Evolutionary conservation across 1,284 basidiomycete genomes (phyloP), one percentile per base, ranked within the genome.

Genomic region (Gymnopus androsaceus): DNA sequence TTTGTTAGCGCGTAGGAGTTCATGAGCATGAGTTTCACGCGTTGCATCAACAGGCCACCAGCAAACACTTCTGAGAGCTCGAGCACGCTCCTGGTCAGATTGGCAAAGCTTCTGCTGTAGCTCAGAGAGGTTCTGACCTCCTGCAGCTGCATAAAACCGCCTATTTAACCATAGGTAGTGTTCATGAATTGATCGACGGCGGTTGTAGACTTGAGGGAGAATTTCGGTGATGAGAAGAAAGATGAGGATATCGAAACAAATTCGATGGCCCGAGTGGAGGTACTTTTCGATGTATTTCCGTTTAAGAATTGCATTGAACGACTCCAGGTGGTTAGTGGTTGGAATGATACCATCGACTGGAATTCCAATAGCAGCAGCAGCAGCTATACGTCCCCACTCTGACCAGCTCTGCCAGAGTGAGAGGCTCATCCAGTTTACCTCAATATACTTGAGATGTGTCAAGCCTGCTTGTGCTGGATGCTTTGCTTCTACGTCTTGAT

Each of bases 271-370:
- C 11, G 60, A 63, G 28, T 63, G 64, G 38, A 69, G 66, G 61
- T 61, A 67, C 19, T 59, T 57, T 0, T 38, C 60, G 2, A 75
- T 30, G 48, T 73, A 60, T 36, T 66, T 69, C 9, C 59, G 38
- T 58, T 76, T 75, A 2, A 76, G 59, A 3, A 69, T 52, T 6
- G 66, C 61, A 49, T 76, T 76, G 60, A 77, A 75, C 0, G 72
- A 69, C 54, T 77, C 72, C 0, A 76, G 67, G 55, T 75, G 72
- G 47, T 75, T 76, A 30, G 73, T 76, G 1, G 74, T 76, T 0
- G 71, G 63, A 19, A 74, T 49, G 6, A 75, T 64, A 9, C 59
- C 63, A 3, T 70, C 66, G 15, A 73, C 45, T 3, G 63, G 57
- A n/a, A 56, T 41, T 12, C 28, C 28, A 15, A 57, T 17, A 21